Percentiles rank a stretch among this genome's conserved stretches.
These are phyloP conservation scores for Kockiozyma suomiensis DNA, from an alignment of 805 yeast species.

Conservation along the genomic window DNA sequence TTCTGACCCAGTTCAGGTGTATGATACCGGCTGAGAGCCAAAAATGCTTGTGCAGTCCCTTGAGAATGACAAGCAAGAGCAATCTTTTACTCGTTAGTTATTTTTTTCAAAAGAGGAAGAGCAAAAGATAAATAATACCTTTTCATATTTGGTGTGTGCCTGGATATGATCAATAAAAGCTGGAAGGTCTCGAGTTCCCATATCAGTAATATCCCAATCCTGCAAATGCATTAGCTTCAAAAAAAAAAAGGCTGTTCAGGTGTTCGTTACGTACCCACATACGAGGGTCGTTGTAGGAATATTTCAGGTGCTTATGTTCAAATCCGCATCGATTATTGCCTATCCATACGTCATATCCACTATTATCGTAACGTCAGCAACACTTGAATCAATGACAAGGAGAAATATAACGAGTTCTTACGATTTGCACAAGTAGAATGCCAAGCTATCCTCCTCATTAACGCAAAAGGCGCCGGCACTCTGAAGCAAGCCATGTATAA, in stretches of 20 bases:
- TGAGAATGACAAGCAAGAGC: constrained; percentile 84
- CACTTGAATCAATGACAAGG: not conserved
- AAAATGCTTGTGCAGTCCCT: constrained; percentile 85
- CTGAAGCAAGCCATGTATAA: constrained; percentile 86
- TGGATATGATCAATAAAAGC: constrained; percentile 67
- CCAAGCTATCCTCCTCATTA: constrained; percentile 78
- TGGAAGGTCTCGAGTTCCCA: constrained; percentile 79
- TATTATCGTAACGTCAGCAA: not conserved
- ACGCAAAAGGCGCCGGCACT: constrained; percentile 85
- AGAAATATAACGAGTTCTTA: not conserved
- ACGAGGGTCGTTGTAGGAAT: constrained; percentile 47
- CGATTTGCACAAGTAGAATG: constrained; percentile 52
- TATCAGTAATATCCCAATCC: constrained; percentile 85
- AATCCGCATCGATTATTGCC: constrained; percentile 92
- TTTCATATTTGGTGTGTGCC: constrained; percentile 40
- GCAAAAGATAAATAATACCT: constrained; percentile 31
- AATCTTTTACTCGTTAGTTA: constrained; percentile 52
- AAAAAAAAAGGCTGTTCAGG: no score
- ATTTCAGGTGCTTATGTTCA: constrained; percentile 62
- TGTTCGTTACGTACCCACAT: constrained; percentile 61
- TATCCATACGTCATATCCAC: constrained; percentile 85
- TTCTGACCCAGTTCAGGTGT: constrained; percentile 52
- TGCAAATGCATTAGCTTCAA: not conserved
- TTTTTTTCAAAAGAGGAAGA: constrained; percentile 9
- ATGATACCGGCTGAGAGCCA: constrained; percentile 59